phyloP scores from a whole-genome alignment of 2,329 filamentous ascomycete species.

The Amesomyces nigricolor region DNA sequence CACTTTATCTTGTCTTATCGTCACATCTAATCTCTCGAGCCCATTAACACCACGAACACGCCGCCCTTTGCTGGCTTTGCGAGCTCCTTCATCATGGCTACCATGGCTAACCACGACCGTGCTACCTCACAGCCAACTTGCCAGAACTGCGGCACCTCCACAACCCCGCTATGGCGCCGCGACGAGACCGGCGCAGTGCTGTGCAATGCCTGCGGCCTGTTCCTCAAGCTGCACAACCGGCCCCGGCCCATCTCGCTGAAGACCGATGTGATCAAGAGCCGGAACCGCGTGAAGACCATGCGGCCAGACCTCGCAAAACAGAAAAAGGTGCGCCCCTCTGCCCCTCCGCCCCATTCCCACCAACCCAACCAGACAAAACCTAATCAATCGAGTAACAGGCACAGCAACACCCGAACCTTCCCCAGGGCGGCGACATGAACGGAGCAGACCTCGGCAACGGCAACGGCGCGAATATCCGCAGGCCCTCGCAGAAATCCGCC shows the following conservation, averaged over 20 bases:
- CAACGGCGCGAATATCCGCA: constrained; percentile 37
- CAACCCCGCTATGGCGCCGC: constrained; percentile 93
- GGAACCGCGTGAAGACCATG: constrained; percentile 91
- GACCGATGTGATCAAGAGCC: constrained; percentile 99
- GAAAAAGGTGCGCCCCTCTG: constrained; percentile 61
- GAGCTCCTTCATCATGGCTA: constrained; percentile 40
- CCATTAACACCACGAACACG: constrained; percentile 6
- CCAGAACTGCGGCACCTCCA: constrained; percentile 93
- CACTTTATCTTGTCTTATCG: constrained; percentile 27
- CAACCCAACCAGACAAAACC: background rate
- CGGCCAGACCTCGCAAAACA: constrained; percentile 71
- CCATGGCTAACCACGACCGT: constrained; percentile 50
- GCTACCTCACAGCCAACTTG: constrained; percentile 81
- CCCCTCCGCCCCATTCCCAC: background rate
- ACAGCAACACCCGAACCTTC: constrained; percentile 37
- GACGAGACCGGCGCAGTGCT: constrained; percentile 94
- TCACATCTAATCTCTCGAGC: constrained; percentile 25
- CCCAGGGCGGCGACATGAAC: constrained; percentile 42
- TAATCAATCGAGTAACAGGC: constrained; percentile 27
- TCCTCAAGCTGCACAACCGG: constrained; percentile 92
- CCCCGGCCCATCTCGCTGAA: constrained; percentile 93
- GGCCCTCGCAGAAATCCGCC: constrained; percentile 64
- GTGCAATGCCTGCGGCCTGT: constrained; percentile 97
- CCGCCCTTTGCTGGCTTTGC: constrained; percentile 9
- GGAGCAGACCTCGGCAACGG: constrained; percentile 55